A percentile compares a stretch with the other conserved stretches of the same genome.
Conservation (phyloP, 2,329 filamentous ascomycete species). For the Paradendryphiella salina region DNA sequence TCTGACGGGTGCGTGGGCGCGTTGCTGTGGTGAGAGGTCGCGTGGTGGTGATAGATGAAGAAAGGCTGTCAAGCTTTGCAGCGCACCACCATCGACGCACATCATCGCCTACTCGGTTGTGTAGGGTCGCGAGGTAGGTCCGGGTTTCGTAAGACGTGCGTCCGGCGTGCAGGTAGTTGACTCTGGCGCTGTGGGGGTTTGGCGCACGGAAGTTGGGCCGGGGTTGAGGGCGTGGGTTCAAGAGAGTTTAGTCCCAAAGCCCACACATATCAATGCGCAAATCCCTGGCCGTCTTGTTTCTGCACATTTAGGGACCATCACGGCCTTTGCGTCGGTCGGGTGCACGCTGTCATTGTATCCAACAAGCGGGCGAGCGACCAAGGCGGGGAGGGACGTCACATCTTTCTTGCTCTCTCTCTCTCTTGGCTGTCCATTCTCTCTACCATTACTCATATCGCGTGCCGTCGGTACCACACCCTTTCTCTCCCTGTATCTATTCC, state of each 20-base stretch:
- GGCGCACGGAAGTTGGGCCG: conserved; percentile 18
- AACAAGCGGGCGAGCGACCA: background rate
- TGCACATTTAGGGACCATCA: conserved; percentile 1
- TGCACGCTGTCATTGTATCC: conserved; percentile 1
- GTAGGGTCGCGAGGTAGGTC: conserved; percentile 5
- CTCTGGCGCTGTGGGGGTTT: conserved; percentile 26
- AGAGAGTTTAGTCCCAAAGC: conserved; percentile 16
- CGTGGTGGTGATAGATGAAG: background rate
- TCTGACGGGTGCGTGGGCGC: background rate
- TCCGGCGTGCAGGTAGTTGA: conserved; percentile 28
- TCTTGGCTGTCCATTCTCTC: background rate
- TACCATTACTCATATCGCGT: background rate
- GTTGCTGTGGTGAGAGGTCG: background rate
- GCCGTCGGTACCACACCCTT: conserved; percentile 1
- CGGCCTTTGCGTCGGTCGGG: background rate
- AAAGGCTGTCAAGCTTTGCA: conserved; percentile 9
- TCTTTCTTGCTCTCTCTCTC: background rate
- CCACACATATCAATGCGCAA: conserved; percentile 20
- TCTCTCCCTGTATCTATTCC: background rate
- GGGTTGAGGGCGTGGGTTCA: conserved; percentile 12
- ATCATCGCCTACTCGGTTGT: conserved; percentile 8
- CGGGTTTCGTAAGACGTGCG: conserved; percentile 18
- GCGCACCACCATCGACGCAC: conserved; percentile 14
- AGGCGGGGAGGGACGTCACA: conserved; percentile 10
- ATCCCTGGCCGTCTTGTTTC: conserved; percentile 1